A percentile compares a stretch with the other conserved stretches of the same genome.
Conservation (phyloP, 345 rosid genomes). For the Brassica juncea region DNA sequence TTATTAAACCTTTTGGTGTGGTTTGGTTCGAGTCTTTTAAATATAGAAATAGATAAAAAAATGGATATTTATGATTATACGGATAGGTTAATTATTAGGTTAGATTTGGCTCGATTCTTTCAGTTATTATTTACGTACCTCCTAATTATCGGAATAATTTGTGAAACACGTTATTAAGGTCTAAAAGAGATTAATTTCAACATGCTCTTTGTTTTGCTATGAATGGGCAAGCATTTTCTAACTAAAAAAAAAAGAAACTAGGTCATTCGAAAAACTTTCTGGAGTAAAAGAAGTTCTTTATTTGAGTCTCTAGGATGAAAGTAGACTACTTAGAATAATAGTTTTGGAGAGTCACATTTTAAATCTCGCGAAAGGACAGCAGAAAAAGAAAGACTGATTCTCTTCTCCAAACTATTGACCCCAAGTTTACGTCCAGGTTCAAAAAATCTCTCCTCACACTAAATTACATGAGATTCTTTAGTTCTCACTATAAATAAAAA, state of each 20-base stretch:
- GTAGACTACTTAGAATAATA: background rate
- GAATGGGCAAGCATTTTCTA: too few relatives aligned
- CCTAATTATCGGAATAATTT: too few relatives aligned
- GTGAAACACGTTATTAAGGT: too few relatives aligned
- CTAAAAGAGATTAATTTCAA: too few relatives aligned
- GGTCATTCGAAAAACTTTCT: background rate
- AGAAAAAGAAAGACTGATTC: conserved; percentile 9
- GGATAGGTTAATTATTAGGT: too few relatives aligned
- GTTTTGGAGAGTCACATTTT: background rate
- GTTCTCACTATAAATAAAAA: conserved; percentile 17
- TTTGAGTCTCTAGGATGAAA: background rate
- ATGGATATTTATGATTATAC: too few relatives aligned
- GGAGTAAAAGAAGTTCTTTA: background rate
- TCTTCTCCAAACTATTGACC: conserved; percentile 19
- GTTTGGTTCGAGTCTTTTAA: too few relatives aligned
- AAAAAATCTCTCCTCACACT: conserved; percentile 3
- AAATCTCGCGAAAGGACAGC: conserved; percentile 10
- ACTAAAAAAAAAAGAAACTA: background rate
- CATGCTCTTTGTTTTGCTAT: too few relatives aligned
- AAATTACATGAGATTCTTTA: conserved; percentile 26
- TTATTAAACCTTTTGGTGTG: too few relatives aligned
- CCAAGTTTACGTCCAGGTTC: conserved; percentile 37
- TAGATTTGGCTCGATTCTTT: too few relatives aligned
- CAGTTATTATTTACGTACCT: too few relatives aligned
- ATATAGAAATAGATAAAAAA: too few relatives aligned